A percentile compares a stretch with the other conserved stretches of the same genome.
These are phyloP conservation scores for Cordyceps farinosa DNA, from an alignment of 2,329 filamentous ascomycete species.

Conservation along the genomic window DNA sequence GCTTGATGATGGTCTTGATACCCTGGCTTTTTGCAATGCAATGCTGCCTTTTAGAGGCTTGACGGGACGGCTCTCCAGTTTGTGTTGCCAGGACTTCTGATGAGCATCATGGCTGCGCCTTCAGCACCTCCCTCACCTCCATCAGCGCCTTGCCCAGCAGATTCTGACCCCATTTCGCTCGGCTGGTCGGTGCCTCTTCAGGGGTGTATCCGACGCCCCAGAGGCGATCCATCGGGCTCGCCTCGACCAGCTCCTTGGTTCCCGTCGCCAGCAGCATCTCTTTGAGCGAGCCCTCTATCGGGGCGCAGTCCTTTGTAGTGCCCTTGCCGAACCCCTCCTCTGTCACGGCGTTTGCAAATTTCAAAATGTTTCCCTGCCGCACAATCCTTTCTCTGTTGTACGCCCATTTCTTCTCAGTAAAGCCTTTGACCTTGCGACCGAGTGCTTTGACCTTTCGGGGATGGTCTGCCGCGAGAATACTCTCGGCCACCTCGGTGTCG, in stretches of 20 bases:
- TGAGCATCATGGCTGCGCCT: conserved; percentile 33
- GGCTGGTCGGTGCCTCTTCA: conserved; percentile 44
- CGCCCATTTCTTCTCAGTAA: conserved; percentile 51
- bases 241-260: conserved; percentile 59
- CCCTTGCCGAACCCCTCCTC: conserved; percentile 28
- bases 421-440: conserved; percentile 52
- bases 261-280: conserved; percentile 54
- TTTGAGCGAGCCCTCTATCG: conserved; percentile 39
- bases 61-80: too few species aligned
- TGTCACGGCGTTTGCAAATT: conserved; percentile 49
- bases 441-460: conserved; percentile 51
- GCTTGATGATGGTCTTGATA: background rate
- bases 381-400: conserved; percentile 52
- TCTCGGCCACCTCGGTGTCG: conserved; percentile 39
- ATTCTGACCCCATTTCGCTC: conserved; percentile 59
- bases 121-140: conserved; percentile 52
- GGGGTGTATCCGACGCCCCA: conserved; percentile 64
- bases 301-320: conserved; percentile 20
- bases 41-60: background rate
- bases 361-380: conserved; percentile 52
- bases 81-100: too few species aligned
- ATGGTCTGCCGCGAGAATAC: conserved; percentile 45
- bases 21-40: background rate
- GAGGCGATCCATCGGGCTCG: conserved; percentile 56
- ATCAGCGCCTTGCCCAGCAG: conserved; percentile 60